phyloP scores from a whole-genome alignment of 495 filamentous ascomycete genomes.

The Hypomontagnella monticulosa region DNA sequence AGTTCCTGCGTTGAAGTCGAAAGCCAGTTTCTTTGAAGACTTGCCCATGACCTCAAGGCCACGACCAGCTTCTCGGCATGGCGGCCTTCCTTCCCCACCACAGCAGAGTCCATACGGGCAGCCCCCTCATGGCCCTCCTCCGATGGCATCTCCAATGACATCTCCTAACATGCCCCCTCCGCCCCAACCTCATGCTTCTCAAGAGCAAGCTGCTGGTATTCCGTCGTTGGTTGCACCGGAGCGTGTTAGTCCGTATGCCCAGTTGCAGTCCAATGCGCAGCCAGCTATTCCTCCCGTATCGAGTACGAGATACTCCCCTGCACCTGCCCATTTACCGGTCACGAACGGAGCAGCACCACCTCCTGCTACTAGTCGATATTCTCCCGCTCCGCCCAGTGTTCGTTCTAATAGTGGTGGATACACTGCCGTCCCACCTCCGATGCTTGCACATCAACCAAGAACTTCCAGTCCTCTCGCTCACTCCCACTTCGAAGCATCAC shows the following conservation, averaged over 20 bases:
- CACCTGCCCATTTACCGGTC: constrained; percentile 57
- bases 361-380: constrained; percentile 59
- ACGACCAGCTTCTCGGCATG: constrained; percentile 58
- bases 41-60: constrained; percentile 73
- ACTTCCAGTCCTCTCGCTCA: constrained; percentile 88
- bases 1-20: constrained; percentile 48
- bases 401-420: constrained; percentile 53
- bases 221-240: constrained; percentile 63
- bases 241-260: constrained; percentile 70
- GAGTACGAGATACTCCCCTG: constrained; percentile 68
- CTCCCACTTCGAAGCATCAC: constrained; percentile 67
- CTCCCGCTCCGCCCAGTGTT: constrained; percentile 58
- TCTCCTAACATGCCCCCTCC: constrained; percentile 40
- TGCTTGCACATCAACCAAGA: constrained; percentile 79
- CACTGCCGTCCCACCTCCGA: constrained; percentile 54
- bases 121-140: constrained; percentile 47
- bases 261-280: constrained; percentile 52
- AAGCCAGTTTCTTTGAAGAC: constrained; percentile 85
- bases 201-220: constrained; percentile 43
- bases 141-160: constrained; percentile 18
- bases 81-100: constrained; percentile 50
- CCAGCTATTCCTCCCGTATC: constrained; percentile 50
- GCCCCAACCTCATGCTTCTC: constrained; percentile 42
- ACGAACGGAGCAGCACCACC: constrained; percentile 49
- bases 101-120: constrained; percentile 50